Percentiles rank a stretch among this genome's conserved stretches.
Conservation (phyloP, 495 filamentous ascomycete species). For the Penicillium atrosanguineum region DNA sequence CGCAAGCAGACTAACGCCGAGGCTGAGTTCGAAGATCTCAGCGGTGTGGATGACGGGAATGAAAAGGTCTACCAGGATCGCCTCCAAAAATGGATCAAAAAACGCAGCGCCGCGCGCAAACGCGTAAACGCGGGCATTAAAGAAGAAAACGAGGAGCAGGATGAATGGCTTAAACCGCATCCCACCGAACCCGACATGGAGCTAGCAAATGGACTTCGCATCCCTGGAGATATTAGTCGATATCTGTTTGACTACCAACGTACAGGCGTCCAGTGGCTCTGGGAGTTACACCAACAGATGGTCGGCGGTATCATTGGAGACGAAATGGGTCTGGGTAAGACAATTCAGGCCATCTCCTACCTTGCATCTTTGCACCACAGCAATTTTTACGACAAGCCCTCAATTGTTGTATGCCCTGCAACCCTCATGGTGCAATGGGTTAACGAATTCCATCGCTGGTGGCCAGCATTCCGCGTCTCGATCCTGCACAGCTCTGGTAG, state of each 20-base stretch:
- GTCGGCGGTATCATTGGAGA: constrained; percentile 95
- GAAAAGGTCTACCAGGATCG: constrained; percentile 79
- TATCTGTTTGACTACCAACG: constrained; percentile 94
- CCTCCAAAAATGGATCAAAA: constrained; percentile 68
- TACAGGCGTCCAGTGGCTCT: constrained; percentile 94
- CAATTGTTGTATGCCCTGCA: constrained; percentile 87
- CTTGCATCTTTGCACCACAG: constrained; percentile 89
- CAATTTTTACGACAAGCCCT: constrained; percentile 74
- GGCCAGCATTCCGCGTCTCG: constrained; percentile 90
- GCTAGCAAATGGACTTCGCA: constrained; percentile 69
- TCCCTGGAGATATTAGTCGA: constrained; percentile 89
- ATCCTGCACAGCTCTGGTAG: constrained; percentile 94
- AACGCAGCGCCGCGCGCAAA: constrained; percentile 63
- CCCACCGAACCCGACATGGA: constrained; percentile 71
- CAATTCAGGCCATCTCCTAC: constrained; percentile 90
- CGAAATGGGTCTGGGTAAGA: constrained; percentile 98
- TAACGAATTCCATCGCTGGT: constrained; percentile 97
- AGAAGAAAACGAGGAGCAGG: constrained; percentile 29
- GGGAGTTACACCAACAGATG: constrained; percentile 81
- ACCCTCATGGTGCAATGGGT: constrained; percentile 97
- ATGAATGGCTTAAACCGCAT: constrained; percentile 86
- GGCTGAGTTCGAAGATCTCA: constrained; percentile 63
- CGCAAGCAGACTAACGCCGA: constrained; percentile 40
- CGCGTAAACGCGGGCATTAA: constrained; percentile 33
- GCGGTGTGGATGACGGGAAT: constrained; percentile 85